These are phyloP conservation scores for Coniochaeta sp. DNA, from an alignment of 2,329 filamentous ascomycete species.

Conservation along the genomic window DNA sequence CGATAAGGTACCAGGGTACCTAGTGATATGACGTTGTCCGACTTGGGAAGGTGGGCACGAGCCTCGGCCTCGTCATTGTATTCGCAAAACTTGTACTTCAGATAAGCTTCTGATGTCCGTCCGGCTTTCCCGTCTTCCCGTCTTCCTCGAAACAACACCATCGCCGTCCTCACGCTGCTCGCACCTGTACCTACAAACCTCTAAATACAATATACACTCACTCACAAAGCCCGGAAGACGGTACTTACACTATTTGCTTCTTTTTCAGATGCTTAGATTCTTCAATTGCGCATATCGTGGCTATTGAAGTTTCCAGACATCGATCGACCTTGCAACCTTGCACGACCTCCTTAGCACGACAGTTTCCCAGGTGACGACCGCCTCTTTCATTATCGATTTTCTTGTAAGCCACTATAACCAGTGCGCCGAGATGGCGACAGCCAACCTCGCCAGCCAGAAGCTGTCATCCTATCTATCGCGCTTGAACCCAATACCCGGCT, in stretches of 20 bases:
- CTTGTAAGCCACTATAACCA: background rate
- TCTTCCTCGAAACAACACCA: background rate
- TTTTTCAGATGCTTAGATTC: background rate
- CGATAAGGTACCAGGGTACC: background rate
- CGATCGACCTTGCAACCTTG: background rate
- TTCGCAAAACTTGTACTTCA: background rate
- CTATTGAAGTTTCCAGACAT: background rate
- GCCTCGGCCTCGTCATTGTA: background rate
- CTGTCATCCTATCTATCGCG: conserved; percentile 41
- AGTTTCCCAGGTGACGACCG: background rate
- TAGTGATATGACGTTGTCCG: background rate
- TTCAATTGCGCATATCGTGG: background rate
- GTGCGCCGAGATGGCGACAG: background rate
- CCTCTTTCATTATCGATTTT: background rate
- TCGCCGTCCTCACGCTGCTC: background rate
- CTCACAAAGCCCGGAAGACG: background rate
- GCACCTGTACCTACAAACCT: background rate
- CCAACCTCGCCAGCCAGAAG: conserved; percentile 16
- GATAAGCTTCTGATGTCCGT: background rate
- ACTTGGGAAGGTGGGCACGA: background rate
- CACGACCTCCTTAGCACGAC: background rate
- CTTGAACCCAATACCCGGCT: conserved; percentile 61
- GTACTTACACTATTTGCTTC: background rate
- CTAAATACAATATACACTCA: background rate
- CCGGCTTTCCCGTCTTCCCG: background rate